Conservation (phyloP, 805 yeast species). For the Suhomyces canberraensis region DNA sequence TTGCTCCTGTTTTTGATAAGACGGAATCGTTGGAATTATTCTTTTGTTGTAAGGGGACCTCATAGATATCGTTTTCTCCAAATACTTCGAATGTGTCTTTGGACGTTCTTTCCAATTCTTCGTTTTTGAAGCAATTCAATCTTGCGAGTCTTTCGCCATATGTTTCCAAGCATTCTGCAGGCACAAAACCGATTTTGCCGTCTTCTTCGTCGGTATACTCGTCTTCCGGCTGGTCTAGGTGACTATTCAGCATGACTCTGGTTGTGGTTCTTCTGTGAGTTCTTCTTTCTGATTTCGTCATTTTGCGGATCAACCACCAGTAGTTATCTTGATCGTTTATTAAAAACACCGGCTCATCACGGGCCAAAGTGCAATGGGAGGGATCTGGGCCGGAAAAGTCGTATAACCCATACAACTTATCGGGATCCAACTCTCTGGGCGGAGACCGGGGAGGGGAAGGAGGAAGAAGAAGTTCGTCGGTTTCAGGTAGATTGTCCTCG, state of each 20-base stretch:
- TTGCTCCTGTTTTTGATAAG: background rate
- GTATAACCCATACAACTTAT: slow-evolving; percentile 77
- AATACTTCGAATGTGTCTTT: slow-evolving; percentile 9
- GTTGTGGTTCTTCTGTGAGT: slow-evolving; percentile 17
- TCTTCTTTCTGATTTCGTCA: slow-evolving; percentile 35
- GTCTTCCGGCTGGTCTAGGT: slow-evolving; percentile 7
- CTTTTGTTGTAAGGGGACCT: slow-evolving; percentile 7
- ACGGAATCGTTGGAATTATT: slow-evolving; percentile 1
- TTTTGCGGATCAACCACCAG: slow-evolving; percentile 86
- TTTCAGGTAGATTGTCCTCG: slow-evolving; percentile 27
- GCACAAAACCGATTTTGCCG: slow-evolving; percentile 86
- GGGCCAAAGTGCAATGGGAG: slow-evolving; percentile 75
- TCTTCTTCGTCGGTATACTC: slow-evolving; percentile 41
- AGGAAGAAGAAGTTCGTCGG: slow-evolving; percentile 40
- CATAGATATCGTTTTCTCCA: background rate
- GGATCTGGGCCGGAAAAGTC: slow-evolving; percentile 91
- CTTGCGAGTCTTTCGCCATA: slow-evolving; percentile 89
- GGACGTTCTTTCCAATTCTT: slow-evolving; percentile 50
- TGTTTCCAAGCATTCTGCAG: slow-evolving; percentile 93
- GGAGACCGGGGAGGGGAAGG: slow-evolving; percentile 78
- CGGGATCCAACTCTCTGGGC: slow-evolving; percentile 79
- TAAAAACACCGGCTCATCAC: slow-evolving; percentile 79
- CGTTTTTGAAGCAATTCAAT: slow-evolving; percentile 88
- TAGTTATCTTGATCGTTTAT: slow-evolving; percentile 88
- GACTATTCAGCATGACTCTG: slow-evolving; percentile 10